Evolutionary conservation across 2,329 filamentous ascomycete species (phyloP), one percentile per base, ranked within the genome.

Genomic region (Lachnellula hyalina): DNA sequence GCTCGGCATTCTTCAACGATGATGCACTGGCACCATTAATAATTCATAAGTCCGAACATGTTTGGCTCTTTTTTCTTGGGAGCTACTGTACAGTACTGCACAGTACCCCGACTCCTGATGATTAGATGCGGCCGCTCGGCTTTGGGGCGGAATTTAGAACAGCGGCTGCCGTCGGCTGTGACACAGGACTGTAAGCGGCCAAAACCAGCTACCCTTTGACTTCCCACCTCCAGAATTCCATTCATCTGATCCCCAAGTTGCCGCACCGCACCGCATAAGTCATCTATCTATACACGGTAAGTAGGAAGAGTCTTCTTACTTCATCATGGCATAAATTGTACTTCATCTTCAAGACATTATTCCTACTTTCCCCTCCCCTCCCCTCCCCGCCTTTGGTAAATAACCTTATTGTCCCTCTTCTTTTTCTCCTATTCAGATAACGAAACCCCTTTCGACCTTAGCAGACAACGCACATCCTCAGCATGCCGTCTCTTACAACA

Each of bases 401-500:
- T 11, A 2, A 32, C 11, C 28, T 9, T 32, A 32, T 4, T 32
- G 28, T 3, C 9, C 28, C 28, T 32, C 28, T 32, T 38, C 17
- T n/a, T n/a, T 36, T n/a, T 42, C 32, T 48, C 28, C 25, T 8
- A 19, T 42, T 17, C 12, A 25, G 23, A 50, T 19, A 38, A 55
- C 21, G 28, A 44, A n/a, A 49, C 19, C 35, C 23, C 8, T 45
- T 35, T 41, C 35, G 42, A 35, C 34, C 32, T n/a, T 25, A 42
- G 21, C 7, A 44, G 8, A 49, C 44, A 52, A 42, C 36, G 8
- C 15, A 44, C n/a, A 15, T 42, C 4, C 44, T 23, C 63, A 66
- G 49, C 44, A 84, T 84, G 81, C 70, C 78, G 44, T 67, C 73
- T 14, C 74, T 87, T 54, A 85, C 78, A 67, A 73, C 70, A 46